phyloP scores from a whole-genome alignment of 345 rosid species.

The Psidium friedrichsthalianum region DNA sequence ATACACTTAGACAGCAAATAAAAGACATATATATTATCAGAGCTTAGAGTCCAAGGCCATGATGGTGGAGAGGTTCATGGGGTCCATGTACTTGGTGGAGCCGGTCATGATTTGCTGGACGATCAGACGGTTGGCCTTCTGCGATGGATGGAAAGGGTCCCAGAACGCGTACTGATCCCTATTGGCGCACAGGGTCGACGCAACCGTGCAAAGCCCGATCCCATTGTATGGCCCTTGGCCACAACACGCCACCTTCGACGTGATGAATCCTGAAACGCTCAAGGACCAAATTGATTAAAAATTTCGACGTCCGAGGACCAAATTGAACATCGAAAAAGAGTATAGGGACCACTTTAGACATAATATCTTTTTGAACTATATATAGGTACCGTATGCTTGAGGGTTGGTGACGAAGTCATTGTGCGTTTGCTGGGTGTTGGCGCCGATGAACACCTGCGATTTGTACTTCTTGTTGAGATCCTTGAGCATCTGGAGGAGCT shows the following conservation, averaged over 20 bases:
- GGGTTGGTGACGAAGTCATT: conserved; percentile 28
- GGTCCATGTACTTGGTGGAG: conserved; percentile 46
- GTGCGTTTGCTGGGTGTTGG: conserved; percentile 24
- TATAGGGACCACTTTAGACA: background rate
- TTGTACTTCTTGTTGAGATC: conserved; percentile 10
- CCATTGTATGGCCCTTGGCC: conserved; percentile 83
- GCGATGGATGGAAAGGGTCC: conserved; percentile 85
- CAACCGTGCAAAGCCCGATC: conserved; percentile 52
- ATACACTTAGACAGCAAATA: background rate
- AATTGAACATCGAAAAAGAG: background rate
- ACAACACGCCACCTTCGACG: conserved; percentile 63
- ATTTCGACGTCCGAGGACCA: background rate
- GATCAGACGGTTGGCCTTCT: conserved; percentile 55
- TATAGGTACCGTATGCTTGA: conserved; percentile 22
- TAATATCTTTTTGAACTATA: background rate
- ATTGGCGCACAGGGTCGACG: conserved; percentile 55
- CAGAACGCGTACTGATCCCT: conserved; percentile 52
- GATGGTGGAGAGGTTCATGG: conserved; percentile 69
- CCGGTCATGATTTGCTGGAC: conserved; percentile 41
- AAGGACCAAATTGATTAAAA: background rate
- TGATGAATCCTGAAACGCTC: conserved; percentile 37
- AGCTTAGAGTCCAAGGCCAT: conserved; percentile 42
- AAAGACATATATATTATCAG: background rate
- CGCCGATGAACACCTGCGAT: conserved; percentile 16
- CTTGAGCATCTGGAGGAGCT: conserved; percentile 21